A percentile compares a stretch with the other conserved stretches of the same genome.
phyloP scores from a whole-genome alignment of 2,329 filamentous ascomycete species.

The Amauroascus niger region DNA sequence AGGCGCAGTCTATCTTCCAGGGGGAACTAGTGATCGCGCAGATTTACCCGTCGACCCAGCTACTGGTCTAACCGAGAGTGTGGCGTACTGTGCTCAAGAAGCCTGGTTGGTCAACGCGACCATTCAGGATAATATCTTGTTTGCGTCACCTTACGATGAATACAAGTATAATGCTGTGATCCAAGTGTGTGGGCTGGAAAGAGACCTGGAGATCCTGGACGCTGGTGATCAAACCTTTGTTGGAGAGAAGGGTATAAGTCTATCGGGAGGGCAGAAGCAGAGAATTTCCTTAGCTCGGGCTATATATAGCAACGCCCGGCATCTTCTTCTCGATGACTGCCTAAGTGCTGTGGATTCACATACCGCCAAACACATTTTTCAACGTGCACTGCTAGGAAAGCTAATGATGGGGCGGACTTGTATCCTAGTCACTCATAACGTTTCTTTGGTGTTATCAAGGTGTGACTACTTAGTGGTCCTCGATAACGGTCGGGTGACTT shows the following conservation, averaged over 20 bases:
- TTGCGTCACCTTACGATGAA: conserved; percentile 70
- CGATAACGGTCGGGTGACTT: conserved; percentile 70
- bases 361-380: conserved; percentile 96
- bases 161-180: conserved; percentile 80
- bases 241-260: conserved; percentile 91
- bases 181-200: conserved; percentile 79
- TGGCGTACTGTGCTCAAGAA: conserved; percentile 93
- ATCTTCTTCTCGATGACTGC: conserved; percentile 87
- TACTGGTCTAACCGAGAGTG: conserved; percentile 78
- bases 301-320: conserved; percentile 87
- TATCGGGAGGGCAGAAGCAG: conserved; percentile 96
- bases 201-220: conserved; percentile 85
- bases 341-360: conserved; percentile 95
- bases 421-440: conserved; percentile 91
- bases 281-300: conserved; percentile 93
- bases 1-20: conserved; percentile 75
- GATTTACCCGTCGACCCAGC: conserved; percentile 71
- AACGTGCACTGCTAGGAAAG: conserved; percentile 78
- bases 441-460: conserved; percentile 72
- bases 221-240: conserved; percentile 87
- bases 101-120: conserved; percentile 95
- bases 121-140: conserved; percentile 92
- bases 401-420: conserved; percentile 85
- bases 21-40: conserved; percentile 67
- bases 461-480: conserved; percentile 74